A percentile compares a stretch with the other conserved stretches of the same genome.
Evolutionary conservation across 2,329 filamentous ascomycete species (phyloP).

Genomic region (Aureobasidium sp.): DNA sequence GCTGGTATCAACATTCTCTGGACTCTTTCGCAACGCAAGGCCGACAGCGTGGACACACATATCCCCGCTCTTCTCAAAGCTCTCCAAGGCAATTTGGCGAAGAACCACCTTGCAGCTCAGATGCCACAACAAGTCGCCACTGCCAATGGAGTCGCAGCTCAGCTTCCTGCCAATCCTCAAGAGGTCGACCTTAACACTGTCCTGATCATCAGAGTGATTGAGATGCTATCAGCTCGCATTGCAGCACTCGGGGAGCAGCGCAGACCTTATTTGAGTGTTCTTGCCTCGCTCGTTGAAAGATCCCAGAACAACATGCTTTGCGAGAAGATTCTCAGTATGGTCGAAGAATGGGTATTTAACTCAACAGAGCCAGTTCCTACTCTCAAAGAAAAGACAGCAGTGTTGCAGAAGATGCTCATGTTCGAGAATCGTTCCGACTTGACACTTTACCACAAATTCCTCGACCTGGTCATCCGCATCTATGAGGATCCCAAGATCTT

Average conservation of each 20-base stretch:
- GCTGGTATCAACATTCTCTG: slow-evolving; percentile 89
- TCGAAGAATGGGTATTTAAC: slow-evolving; percentile 92
- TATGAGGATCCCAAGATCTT: slow-evolving; percentile 98
- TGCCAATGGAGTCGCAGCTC: slow-evolving; percentile 31
- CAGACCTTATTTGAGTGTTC: slow-evolving; percentile 85
- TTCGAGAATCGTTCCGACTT: slow-evolving; percentile 82
- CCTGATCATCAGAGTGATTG: slow-evolving; percentile 89
- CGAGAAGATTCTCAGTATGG: slow-evolving; percentile 86
- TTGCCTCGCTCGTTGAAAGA: slow-evolving; percentile 92
- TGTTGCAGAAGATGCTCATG: slow-evolving; percentile 97
- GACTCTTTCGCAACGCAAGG: slow-evolving; percentile 79
- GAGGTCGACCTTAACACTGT: slow-evolving; percentile 84
- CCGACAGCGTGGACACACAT: slow-evolving; percentile 82
- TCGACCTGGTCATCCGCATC: slow-evolving; percentile 92
- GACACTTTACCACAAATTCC: slow-evolving; percentile 82
- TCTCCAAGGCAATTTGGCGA: slow-evolving; percentile 80
- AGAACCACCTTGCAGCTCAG: slow-evolving; percentile 79
- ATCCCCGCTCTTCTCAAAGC: slow-evolving; percentile 86
- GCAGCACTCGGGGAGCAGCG: slow-evolving; percentile 84
- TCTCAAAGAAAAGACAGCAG: slow-evolving; percentile 96
- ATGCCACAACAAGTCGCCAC: slow-evolving; percentile 47
- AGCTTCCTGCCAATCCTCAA: slow-evolving; percentile 57
- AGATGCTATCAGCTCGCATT: slow-evolving; percentile 86
- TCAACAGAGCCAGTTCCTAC: slow-evolving; percentile 94
- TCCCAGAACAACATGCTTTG: slow-evolving; percentile 81